Evolutionary conservation across 2,329 filamentous ascomycete species (phyloP).

Genomic region (Tolypocladium ophioglossoides): DNA sequence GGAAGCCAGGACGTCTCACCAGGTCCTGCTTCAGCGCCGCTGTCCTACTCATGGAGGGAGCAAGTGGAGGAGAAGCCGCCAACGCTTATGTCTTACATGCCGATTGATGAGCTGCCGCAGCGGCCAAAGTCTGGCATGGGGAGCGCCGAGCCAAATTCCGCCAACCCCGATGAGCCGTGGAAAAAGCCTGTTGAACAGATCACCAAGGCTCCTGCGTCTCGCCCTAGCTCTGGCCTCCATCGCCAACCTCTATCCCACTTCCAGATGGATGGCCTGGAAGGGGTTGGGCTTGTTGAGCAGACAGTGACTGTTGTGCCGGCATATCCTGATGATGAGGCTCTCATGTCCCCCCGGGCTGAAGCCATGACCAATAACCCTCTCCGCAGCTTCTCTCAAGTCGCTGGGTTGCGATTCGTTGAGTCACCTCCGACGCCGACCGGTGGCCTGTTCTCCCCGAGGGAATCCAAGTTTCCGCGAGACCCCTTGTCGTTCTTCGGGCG

Average conservation of each 20-base stretch:
- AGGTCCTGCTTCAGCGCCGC: conserved; percentile 57
- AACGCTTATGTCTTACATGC: neutral
- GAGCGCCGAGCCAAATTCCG: conserved; percentile 5
- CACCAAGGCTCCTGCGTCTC: conserved; percentile 10
- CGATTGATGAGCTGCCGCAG: conserved; percentile 15
- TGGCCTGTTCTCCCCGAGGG: conserved; percentile 42
- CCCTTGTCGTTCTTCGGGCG: conserved; percentile 41
- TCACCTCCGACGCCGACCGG: conserved; percentile 40
- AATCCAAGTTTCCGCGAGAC: conserved; percentile 42
- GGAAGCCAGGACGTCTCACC: conserved; percentile 41
- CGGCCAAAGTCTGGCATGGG: conserved; percentile 24
- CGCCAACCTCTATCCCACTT: neutral
- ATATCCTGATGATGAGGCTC: conserved; percentile 36
- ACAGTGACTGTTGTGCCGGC: conserved; percentile 23
- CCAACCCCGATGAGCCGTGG: conserved; percentile 10
- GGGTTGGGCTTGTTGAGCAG: conserved; percentile 17
- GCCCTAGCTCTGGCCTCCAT: neutral
- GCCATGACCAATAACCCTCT: conserved; percentile 63
- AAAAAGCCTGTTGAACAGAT: conserved; percentile 23
- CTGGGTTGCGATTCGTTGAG: conserved; percentile 42
- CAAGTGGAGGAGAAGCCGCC: conserved; percentile 19
- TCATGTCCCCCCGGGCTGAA: conserved; percentile 62
- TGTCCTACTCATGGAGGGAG: conserved; percentile 48
- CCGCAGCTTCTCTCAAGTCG: conserved; percentile 32
- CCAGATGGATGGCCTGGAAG: conserved; percentile 4